Evolutionary conservation across 768 basidiomycete species (phyloP), one percentile per base, ranked within the genome.

Genomic region (Daedaleopsis nitida): DNA sequence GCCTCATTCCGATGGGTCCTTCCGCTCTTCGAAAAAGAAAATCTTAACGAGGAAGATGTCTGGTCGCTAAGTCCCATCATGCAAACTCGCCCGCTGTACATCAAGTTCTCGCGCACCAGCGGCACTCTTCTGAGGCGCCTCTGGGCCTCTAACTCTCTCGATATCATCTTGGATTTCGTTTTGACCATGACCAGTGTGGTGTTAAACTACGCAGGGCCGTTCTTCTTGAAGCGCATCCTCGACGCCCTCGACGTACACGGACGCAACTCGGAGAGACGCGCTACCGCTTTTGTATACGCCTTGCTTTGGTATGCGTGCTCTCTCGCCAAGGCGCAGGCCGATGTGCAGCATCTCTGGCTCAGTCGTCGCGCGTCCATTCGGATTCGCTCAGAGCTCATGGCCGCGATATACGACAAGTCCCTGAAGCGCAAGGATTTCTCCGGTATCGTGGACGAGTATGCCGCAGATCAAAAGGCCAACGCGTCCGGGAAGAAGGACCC

Each of bases 381-480:
- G 23, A 85, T 92, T 4, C 86, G 91, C 10, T 81, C 83, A 14
- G 90, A 91, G 74, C 81, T 96, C 17, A 94, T 92, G 87, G 86
- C 91, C 0, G 75, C 87, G 2, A 91, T 96, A 54, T 96, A 95
- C 68, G 90, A 94, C 72, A 97, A 97, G 71, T 83, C 93, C 1
- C 75, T 96, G 37, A 89, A 88, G 72, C 78, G 94, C 34, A 88
- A 85, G 69, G 94, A 96, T 70, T 91, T 87, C 60, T 91, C 91
- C 0, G 94, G 94, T 1, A 77, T 92, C 42, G 78, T 91, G 10
- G 79, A 84, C 52, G 81, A 82, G 68, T 79, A 78, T 39, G 76
- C 74, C 2, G 75, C 75, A n/a, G 59, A 60, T 2, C 77, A 76
- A 57, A 77, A 74, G 48, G 50, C 50, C 71, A 71, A 32, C 75